Percentiles rank a stretch among this genome's conserved stretches.
phyloP scores from a whole-genome alignment of 208 protist genomes.

The Blastocrithidia nonstop region DNA sequence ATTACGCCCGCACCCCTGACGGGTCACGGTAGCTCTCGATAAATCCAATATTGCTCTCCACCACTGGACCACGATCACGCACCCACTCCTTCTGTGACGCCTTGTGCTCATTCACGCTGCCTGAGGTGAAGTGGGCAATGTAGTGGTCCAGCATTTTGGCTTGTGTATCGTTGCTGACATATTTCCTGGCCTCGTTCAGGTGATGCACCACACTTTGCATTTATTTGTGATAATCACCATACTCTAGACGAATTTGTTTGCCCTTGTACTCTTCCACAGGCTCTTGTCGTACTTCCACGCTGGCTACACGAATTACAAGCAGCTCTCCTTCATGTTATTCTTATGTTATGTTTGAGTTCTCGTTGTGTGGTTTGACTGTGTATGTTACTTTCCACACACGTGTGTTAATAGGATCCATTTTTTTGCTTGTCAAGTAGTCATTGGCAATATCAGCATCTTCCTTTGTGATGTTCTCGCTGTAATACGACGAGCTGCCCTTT shows the following conservation, averaged over 20 bases:
- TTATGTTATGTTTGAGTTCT: slow-evolving; percentile 7
- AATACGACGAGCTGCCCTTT: slow-evolving; percentile 69
- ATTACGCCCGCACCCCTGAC: slow-evolving; percentile 79
- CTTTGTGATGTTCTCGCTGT: slow-evolving; percentile 48
- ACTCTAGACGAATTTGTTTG: slow-evolving; percentile 31
- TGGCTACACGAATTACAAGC: slow-evolving; percentile 35
- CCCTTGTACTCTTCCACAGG: slow-evolving; percentile 34
- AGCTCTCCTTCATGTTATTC: background rate
- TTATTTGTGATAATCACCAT: slow-evolving; percentile 57
- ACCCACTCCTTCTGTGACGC: slow-evolving; percentile 82
- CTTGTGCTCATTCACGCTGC: slow-evolving; percentile 76
- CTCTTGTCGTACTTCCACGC: slow-evolving; percentile 12
- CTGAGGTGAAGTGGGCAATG: slow-evolving; percentile 54
- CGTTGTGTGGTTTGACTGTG: slow-evolving; percentile 40
- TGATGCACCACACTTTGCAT: slow-evolving; percentile 45
- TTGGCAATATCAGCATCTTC: slow-evolving; percentile 63
- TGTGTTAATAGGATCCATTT: slow-evolving; percentile 65
- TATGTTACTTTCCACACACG: no score
- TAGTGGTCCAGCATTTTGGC: slow-evolving; percentile 83
- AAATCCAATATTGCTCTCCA: slow-evolving; percentile 92
- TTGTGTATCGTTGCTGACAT: slow-evolving; percentile 69
- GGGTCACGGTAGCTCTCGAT: slow-evolving; percentile 90
- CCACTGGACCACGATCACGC: slow-evolving; percentile 72
- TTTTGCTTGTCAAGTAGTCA: slow-evolving; percentile 38
- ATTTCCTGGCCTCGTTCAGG: slow-evolving; percentile 28